These are phyloP conservation scores for Lichtheimia ornata DNA, from an alignment of 371 early-diverging fungal genomes.

Conservation along the genomic window DNA sequence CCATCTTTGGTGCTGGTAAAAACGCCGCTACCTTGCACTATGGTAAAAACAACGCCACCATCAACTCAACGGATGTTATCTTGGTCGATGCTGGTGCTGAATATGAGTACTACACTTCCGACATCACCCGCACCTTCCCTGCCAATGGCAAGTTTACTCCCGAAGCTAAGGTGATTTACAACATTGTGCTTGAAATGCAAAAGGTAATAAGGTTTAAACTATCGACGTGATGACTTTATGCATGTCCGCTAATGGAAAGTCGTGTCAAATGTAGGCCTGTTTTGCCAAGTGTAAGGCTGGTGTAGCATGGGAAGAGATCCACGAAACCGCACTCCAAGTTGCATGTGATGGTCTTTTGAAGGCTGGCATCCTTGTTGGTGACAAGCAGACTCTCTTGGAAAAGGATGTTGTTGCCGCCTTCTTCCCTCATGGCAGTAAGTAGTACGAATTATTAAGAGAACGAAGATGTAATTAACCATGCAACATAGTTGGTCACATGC, in stretches of 20 bases:
- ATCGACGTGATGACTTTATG: not conserved
- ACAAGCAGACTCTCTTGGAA: constrained; percentile 63
- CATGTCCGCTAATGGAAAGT: not conserved
- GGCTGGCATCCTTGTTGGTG: constrained; percentile 75
- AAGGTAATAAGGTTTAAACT: constrained; percentile 35
- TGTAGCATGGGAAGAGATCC: constrained; percentile 90
- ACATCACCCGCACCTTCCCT: constrained; percentile 92
- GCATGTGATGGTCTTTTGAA: constrained; percentile 76
- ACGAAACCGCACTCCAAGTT: constrained; percentile 73
- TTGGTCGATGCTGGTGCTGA: constrained; percentile 92
- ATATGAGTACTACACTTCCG: constrained; percentile 79
- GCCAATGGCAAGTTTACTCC: constrained; percentile 77
- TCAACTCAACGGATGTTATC: constrained; percentile 51
- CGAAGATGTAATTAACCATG: not conserved
- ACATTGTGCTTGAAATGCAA: constrained; percentile 85
- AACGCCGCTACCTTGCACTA: constrained; percentile 88
- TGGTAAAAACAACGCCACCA: constrained; percentile 66
- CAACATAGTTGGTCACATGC: constrained; percentile 55
- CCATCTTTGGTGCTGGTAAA: constrained; percentile 81
- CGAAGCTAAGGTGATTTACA: constrained; percentile 78
- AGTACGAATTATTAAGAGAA: not conserved
- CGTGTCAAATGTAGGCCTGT: constrained; percentile 25
- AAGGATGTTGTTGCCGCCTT: constrained; percentile 82
- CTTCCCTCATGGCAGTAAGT: constrained; percentile 87
- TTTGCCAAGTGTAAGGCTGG: constrained; percentile 74